phyloP scores from a whole-genome alignment of 805 yeast species.

The Saccharomyces mikatae region DNA sequence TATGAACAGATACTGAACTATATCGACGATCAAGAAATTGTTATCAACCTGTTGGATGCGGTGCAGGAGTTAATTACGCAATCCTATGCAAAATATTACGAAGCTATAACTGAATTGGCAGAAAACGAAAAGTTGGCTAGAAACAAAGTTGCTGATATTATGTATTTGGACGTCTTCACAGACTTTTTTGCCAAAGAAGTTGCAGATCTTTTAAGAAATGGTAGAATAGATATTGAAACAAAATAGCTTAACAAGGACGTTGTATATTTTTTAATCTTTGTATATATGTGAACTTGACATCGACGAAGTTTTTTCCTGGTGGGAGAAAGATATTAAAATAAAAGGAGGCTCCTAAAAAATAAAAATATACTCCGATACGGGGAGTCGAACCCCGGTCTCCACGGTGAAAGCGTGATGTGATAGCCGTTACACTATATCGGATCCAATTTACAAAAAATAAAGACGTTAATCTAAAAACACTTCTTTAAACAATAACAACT shows the following conservation, averaged over 20 bases:
- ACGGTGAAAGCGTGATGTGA: not conserved
- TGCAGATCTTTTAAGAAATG: not conserved
- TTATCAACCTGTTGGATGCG: conserved; percentile 51
- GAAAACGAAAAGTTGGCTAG: conserved; percentile 18
- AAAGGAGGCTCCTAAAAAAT: not conserved
- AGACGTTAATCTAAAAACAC: too few relatives aligned
- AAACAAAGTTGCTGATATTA: conserved; percentile 38
- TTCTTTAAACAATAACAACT: too few relatives aligned
- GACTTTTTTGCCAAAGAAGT: conserved; percentile 30
- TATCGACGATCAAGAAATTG: conserved; percentile 47
- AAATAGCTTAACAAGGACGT: not conserved
- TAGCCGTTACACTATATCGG: not conserved
- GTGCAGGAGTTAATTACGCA: conserved; percentile 52
- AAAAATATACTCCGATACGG: not conserved
- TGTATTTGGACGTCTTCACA: conserved; percentile 58
- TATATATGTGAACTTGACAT: not conserved
- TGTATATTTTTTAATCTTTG: not conserved
- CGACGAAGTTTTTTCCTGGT: not conserved
- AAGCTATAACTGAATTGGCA: conserved; percentile 24
- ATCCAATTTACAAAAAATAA: not conserved
- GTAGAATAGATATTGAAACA: conserved; percentile 12
- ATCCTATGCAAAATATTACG: conserved; percentile 49
- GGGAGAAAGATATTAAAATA: not conserved
- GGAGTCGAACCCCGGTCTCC: not conserved
- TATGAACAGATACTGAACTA: conserved; percentile 45